A percentile compares a stretch with the other conserved stretches of the same genome.
Conservation (phyloP, 257 asterid genomes). For the Craterostigma plantagineum region DNA sequence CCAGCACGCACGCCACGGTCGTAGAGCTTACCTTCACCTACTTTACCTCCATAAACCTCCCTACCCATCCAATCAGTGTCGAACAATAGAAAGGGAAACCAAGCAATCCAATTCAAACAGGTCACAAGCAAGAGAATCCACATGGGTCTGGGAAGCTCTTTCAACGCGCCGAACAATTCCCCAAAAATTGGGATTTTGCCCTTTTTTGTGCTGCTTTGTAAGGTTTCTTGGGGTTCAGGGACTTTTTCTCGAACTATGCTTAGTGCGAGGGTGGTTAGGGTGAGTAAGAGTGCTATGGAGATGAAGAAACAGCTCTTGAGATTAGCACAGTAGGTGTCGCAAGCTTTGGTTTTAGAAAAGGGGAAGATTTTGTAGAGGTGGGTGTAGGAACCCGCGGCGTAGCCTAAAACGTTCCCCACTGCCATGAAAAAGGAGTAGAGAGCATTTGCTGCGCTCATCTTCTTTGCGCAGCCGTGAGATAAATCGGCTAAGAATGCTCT, state of each 20-base stretch:
- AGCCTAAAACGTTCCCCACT: slow-evolving; percentile 70
- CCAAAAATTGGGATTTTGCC: slow-evolving; percentile 29
- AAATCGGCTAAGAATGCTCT: slow-evolving; percentile 80
- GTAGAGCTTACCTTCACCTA: slow-evolving; percentile 27
- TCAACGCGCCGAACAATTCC: slow-evolving; percentile 42
- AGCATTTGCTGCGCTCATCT: slow-evolving; percentile 38
- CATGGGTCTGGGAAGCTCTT: slow-evolving; percentile 47
- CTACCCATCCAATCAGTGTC: slow-evolving; percentile 87
- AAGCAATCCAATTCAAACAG: slow-evolving; percentile 52
- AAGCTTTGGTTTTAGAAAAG: slow-evolving; percentile 60
- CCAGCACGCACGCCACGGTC: slow-evolving; percentile 71
- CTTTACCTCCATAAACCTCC: slow-evolving; percentile 53
- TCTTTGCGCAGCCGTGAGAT: slow-evolving; percentile 36
- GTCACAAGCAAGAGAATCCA: slow-evolving; percentile 50
- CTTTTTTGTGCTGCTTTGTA: slow-evolving; percentile 4
- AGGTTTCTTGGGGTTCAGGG: too few species aligned
- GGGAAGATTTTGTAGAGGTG: slow-evolving; percentile 51
- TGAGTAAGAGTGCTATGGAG: slow-evolving; percentile 39
- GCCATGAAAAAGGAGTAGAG: slow-evolving; percentile 88
- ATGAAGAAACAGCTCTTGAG: slow-evolving; percentile 69
- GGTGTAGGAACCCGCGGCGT: slow-evolving; percentile 72
- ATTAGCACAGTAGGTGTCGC: slow-evolving; percentile 81
- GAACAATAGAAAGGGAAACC: slow-evolving; percentile 56
- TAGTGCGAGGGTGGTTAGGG: slow-evolving; percentile 29
- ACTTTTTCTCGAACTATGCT: slow-evolving; percentile 15